Percentiles rank a stretch among this genome's conserved stretches.
Evolutionary conservation across 1,284 basidiomycete genomes (phyloP).

Genomic region (Boletus calvinii): DNA sequence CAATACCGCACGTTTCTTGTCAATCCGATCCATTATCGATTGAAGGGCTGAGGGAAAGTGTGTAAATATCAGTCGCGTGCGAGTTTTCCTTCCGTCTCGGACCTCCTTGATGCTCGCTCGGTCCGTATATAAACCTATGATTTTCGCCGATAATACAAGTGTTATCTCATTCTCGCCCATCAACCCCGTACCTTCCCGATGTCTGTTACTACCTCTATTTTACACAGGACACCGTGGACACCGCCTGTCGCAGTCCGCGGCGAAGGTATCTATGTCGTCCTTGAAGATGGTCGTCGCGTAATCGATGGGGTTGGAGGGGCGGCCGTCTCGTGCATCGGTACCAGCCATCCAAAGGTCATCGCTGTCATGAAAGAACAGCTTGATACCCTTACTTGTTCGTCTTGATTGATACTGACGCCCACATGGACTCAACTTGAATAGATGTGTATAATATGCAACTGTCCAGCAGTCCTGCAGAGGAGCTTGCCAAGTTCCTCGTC

Average conservation of each 20-base stretch:
- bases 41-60: neutral
- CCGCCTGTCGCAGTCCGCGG: conserved; percentile 66
- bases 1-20: neutral
- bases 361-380: conserved; percentile 76
- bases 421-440: conserved; percentile 32
- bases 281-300: conserved; percentile 63
- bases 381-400: conserved; percentile 67
- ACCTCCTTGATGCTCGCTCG: neutral
- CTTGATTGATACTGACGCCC: conserved; percentile 22
- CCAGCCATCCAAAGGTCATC: conserved; percentile 67
- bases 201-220: conserved; percentile 38
- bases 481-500: conserved; percentile 63
- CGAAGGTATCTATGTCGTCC: conserved; percentile 66
- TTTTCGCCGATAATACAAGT: neutral
- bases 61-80: neutral
- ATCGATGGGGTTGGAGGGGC: conserved; percentile 83
- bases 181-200: conserved; percentile 11
- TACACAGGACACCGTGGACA: conserved; percentile 65
- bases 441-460: conserved; percentile 84
- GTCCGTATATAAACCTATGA: neutral
- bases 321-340: conserved; percentile 78
- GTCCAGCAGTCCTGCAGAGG: conserved; percentile 75
- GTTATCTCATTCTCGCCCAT: neutral
- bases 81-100: conserved; percentile 2
- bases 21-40: neutral